These are phyloP conservation scores for Penicillium sp. DNA, from an alignment of 2,329 filamentous ascomycete species.

Conservation along the genomic window DNA sequence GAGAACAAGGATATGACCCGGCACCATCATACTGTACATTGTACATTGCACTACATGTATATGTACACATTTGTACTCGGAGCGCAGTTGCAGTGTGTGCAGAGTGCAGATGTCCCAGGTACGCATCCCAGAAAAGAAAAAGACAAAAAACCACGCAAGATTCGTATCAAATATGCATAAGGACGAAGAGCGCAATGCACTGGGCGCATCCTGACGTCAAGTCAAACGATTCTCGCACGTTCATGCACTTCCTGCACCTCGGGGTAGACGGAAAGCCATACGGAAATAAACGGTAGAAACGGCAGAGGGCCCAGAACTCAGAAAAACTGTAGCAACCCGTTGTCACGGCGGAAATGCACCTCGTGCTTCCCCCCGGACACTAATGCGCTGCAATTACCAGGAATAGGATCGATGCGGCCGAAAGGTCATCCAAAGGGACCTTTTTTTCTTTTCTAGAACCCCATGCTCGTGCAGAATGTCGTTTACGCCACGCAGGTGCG, in stretches of 20 bases:
- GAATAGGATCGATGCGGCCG: conserved; percentile 10
- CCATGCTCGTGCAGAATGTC: conserved; percentile 9
- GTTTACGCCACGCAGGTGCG: conserved; percentile 13
- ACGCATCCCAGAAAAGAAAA: neutral
- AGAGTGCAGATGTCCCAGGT: neutral
- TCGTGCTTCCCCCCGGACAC: conserved; percentile 36
- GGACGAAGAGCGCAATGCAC: conserved; percentile 10
- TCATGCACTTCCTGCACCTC: conserved; percentile 23
- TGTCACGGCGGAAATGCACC: conserved; percentile 28
- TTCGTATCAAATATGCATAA: conserved; percentile 2
- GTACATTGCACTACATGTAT: no score
- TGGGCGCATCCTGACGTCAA: conserved; percentile 22
- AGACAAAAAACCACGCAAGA: neutral
- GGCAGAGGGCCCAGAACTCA: conserved; percentile 3
- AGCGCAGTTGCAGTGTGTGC: no score
- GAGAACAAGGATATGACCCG: conserved; percentile 7
- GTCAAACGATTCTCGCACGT: neutral
- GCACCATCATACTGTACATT: no score
- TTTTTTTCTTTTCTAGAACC: conserved; percentile 22
- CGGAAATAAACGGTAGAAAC: conserved; percentile 3
- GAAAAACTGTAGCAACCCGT: conserved; percentile 9
- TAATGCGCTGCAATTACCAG: conserved; percentile 30
- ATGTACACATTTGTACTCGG: no score
- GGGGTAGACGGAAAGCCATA: conserved; percentile 9
- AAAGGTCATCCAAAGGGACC: neutral